These are phyloP conservation scores for Diplodia intermedia DNA, from an alignment of 2,329 filamentous ascomycete genomes.

Conservation along the genomic window DNA sequence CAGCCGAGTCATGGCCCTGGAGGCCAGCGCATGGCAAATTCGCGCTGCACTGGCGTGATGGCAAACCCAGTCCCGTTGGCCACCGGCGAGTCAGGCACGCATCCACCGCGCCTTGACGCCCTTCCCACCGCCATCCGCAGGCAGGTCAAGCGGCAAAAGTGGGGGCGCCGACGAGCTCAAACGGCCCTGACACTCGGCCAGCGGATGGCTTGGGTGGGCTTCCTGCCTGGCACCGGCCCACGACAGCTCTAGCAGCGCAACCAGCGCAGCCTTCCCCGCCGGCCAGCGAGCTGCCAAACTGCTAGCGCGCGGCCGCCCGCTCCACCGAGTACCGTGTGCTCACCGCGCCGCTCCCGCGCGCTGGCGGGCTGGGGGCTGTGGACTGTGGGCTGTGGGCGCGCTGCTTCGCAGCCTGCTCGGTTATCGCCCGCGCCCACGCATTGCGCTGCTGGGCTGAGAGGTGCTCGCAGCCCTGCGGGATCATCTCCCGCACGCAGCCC, in stretches of 20 bases:
- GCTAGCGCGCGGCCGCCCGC: conserved; percentile 18
- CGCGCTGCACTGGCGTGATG: conserved; percentile 30
- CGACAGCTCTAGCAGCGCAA: conserved; percentile 9
- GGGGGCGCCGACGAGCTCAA: conserved; percentile 23
- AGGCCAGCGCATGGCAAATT: conserved; percentile 27
- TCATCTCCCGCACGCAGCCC: conserved; percentile 21
- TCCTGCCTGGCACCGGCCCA: conserved; percentile 11
- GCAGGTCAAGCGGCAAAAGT: conserved; percentile 33
- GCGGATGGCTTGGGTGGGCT: conserved; percentile 15
- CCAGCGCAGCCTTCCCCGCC: conserved; percentile 26
- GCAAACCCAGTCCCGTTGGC: conserved; percentile 15
- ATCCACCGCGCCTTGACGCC: conserved; percentile 27
- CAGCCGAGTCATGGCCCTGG: conserved; percentile 24
- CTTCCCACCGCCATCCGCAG: conserved; percentile 32
- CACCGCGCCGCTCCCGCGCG: conserved; percentile 15
- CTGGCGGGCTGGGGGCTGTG: not conserved
- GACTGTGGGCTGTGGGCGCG: not conserved
- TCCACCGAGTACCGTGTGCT: conserved; percentile 16
- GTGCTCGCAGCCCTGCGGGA: not conserved
- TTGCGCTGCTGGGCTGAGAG: not conserved
- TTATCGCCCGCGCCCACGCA: conserved; percentile 11
- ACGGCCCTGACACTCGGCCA: conserved; percentile 30
- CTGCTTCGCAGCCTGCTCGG: conserved; percentile 8
- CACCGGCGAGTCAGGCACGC: conserved; percentile 29
- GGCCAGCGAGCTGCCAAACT: conserved; percentile 17